phyloP scores from a whole-genome alignment of 768 basidiomycete genomes.

The Sporobolomyces roseus region DNA sequence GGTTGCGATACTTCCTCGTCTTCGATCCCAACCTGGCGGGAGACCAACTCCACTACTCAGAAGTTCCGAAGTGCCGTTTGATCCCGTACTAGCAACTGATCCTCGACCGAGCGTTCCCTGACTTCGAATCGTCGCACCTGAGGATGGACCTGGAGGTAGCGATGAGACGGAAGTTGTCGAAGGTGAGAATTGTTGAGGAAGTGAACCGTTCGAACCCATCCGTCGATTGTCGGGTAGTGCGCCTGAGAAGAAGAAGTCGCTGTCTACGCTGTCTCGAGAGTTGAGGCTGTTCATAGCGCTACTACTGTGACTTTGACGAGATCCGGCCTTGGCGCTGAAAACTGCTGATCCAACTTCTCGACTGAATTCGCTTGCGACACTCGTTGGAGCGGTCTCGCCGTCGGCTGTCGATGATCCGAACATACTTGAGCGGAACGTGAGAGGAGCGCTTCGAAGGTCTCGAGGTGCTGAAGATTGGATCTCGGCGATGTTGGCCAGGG shows the following conservation, averaged over 20 bases:
- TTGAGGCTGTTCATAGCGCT: constrained; percentile 9
- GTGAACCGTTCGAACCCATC: neutral
- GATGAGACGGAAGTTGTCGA: constrained; percentile 14
- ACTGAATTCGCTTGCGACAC: neutral
- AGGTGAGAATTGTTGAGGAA: neutral
- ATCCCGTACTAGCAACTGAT: too few species aligned
- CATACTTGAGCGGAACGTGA: constrained; percentile 24
- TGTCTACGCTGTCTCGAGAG: constrained; percentile 35
- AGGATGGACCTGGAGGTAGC: neutral
- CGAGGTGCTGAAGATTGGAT: constrained; percentile 25
- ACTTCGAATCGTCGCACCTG: constrained; percentile 3
- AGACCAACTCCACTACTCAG: neutral
- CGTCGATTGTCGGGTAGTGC: neutral
- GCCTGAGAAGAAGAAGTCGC: constrained; percentile 41
- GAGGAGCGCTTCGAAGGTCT: constrained; percentile 16
- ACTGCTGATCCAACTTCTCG: neutral
- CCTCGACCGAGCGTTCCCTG: constrained; percentile 2
- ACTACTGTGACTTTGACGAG: constrained; percentile 15
- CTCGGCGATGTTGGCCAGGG: constrained; percentile 32
- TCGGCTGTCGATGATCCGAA: neutral
- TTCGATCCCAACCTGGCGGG: constrained; percentile 29
- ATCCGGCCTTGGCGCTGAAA: neutral
- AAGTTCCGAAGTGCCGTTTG: neutral
- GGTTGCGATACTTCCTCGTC: constrained; percentile 26
- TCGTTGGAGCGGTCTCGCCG: neutral